A percentile compares a stretch with the other conserved stretches of the same genome.
These are phyloP conservation scores for Xylaria sp. DNA, from an alignment of 2,329 filamentous ascomycete genomes.

Conservation along the genomic window DNA sequence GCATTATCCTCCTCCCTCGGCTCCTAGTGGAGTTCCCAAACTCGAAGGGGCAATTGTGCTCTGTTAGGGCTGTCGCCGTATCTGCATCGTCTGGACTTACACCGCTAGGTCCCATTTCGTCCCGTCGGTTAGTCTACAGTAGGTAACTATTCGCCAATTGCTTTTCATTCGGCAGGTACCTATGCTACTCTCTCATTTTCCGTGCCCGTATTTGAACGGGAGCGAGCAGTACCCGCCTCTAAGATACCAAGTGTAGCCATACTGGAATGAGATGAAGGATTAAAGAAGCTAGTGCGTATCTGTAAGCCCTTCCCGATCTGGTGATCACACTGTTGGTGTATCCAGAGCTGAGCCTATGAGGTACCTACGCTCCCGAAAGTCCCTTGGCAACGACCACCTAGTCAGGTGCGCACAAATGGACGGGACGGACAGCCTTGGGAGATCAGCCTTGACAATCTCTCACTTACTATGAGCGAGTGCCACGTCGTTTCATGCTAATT, in stretches of 20 bases:
- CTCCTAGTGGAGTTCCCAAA: constrained; percentile 43
- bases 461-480: constrained; percentile 33
- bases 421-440: constrained; percentile 31
- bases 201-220: constrained; percentile 33
- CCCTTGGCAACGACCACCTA: constrained; percentile 25
- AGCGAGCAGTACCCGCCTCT: constrained; percentile 30
- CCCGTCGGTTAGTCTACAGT: constrained; percentile 31
- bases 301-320: constrained; percentile 32
- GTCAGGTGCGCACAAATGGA: constrained; percentile 24
- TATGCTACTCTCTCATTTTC: constrained; percentile 19
- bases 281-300: constrained; percentile 29
- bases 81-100: constrained; percentile 32
- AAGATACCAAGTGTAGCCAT: constrained; percentile 18
- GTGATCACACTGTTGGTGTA: constrained; percentile 16
- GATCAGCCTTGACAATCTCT: constrained; percentile 39
- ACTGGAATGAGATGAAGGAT: constrained; percentile 25
- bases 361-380: constrained; percentile 28
- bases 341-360: constrained; percentile 12
- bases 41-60: constrained; percentile 46
- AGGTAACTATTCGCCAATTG: constrained; percentile 41
- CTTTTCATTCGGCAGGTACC: constrained; percentile 39
- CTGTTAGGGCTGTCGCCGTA: constrained; percentile 41
- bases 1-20: constrained; percentile 36
- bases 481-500: constrained; percentile 36
- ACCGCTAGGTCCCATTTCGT: constrained; percentile 31